These are phyloP conservation scores for Aspergillaceae sp. DNA, from an alignment of 2,329 filamentous ascomycete species.

Conservation along the genomic window DNA sequence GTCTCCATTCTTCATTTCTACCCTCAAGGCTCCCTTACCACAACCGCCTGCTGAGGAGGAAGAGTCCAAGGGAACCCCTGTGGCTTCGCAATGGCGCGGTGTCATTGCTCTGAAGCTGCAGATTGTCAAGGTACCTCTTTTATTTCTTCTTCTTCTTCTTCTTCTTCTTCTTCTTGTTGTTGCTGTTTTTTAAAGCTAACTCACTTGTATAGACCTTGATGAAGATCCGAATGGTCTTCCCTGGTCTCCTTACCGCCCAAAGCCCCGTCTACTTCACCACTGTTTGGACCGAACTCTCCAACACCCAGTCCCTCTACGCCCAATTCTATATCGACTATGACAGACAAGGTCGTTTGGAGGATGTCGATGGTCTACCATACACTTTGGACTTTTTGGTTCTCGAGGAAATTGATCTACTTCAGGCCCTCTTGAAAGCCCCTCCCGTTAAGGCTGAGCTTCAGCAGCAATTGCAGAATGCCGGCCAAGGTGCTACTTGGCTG, in stretches of 20 bases:
- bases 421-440: slow-evolving; percentile 78
- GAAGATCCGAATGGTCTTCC: slow-evolving; percentile 78
- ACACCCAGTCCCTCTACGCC: slow-evolving; percentile 64
- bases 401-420: slow-evolving; percentile 91
- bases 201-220: slow-evolving; percentile 59
- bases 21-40: slow-evolving; percentile 67
- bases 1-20: slow-evolving; percentile 79
- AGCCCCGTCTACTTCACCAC: slow-evolving; percentile 75
- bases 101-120: slow-evolving; percentile 82
- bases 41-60: slow-evolving; percentile 49
- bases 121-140: slow-evolving; percentile 59
- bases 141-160: not conserved
- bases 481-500: slow-evolving; percentile 64
- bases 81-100: slow-evolving; percentile 66
- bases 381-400: slow-evolving; percentile 88
- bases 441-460: slow-evolving; percentile 87
- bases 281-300: slow-evolving; percentile 78
- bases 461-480: slow-evolving; percentile 57
- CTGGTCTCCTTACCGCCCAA: slow-evolving; percentile 70
- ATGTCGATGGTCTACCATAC: slow-evolving; percentile 84
- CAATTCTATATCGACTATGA: slow-evolving; percentile 79
- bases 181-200: slow-evolving; percentile 6
- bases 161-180: too few species aligned
- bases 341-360: slow-evolving; percentile 78
- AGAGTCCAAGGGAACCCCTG: slow-evolving; percentile 45